Conservation (phyloP, 805 yeast species). For the Pichia ethanolica region DNA sequence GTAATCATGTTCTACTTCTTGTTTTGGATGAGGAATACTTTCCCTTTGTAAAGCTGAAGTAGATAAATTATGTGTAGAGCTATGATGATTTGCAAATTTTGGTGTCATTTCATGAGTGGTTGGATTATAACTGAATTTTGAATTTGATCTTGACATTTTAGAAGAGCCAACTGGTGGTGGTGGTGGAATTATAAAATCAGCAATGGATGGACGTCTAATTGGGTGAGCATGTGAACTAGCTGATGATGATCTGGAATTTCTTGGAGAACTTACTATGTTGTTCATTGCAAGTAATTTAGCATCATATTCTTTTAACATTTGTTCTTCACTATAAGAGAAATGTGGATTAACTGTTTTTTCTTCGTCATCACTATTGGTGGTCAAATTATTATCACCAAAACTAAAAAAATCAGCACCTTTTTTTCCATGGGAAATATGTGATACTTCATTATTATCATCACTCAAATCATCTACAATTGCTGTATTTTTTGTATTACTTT, state of each 20-base stretch:
- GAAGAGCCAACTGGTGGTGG: slow-evolving; percentile 27
- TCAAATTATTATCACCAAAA: slow-evolving; percentile 11
- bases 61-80: too few species aligned
- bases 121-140: slow-evolving; percentile 22
- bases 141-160: slow-evolving; percentile 9
- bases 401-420: not conserved
- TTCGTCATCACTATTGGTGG: slow-evolving; percentile 7
- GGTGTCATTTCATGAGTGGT: slow-evolving; percentile 21
- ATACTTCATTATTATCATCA: not conserved
- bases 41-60: not conserved
- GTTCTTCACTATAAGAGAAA: slow-evolving; percentile 60
- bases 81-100: not conserved
- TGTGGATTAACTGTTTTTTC: slow-evolving; percentile 33
- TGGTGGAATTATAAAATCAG: slow-evolving; percentile 31
- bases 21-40: not conserved
- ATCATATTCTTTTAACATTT: slow-evolving; percentile 55
- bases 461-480: not conserved
- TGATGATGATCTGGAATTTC: slow-evolving; percentile 22
- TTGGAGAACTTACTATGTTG: slow-evolving; percentile 31
- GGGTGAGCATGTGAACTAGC: slow-evolving; percentile 9
- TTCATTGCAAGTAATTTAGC: slow-evolving; percentile 57
- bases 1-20: slow-evolving; percentile 19
- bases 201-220: slow-evolving; percentile 29
- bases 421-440: not conserved
- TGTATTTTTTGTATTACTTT: not conserved